phyloP scores from a whole-genome alignment of 2,329 filamentous ascomycete species.

The Aspergillus fijiensis region DNA sequence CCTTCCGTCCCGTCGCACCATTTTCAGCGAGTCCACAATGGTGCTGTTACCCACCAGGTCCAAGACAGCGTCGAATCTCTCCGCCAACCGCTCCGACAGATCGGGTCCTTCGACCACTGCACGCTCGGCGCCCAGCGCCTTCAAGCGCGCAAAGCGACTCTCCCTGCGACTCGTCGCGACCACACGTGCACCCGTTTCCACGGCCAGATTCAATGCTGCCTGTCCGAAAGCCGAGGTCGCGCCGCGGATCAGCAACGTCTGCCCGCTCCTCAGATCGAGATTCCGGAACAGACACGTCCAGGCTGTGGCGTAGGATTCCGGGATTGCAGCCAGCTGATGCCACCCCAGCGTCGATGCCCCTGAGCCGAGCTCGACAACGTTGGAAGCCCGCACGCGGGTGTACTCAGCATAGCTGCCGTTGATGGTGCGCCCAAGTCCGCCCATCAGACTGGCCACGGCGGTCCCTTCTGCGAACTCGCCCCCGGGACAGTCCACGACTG shows the following conservation, averaged over 20 bases:
- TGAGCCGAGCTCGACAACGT: conserved; percentile 25
- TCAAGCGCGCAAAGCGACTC: conserved; percentile 29
- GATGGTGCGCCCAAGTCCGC: conserved; percentile 43
- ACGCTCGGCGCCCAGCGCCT: conserved; percentile 29
- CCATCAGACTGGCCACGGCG: conserved; percentile 44
- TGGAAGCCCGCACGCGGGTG: conserved; percentile 33
- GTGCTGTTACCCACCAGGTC: conserved; percentile 44
- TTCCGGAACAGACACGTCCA: conserved; percentile 42
- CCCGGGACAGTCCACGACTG: conserved; percentile 37
- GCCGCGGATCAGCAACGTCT: conserved; percentile 43
- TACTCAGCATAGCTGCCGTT: conserved; percentile 45
- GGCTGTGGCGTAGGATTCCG: conserved; percentile 43
- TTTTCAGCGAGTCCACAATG: conserved; percentile 40
- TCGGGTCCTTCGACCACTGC: conserved; percentile 24
- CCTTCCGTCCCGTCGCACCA: conserved; percentile 36
- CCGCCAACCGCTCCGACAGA: not conserved
- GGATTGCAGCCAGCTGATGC: conserved; percentile 43
- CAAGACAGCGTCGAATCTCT: conserved; percentile 39
- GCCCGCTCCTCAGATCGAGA: conserved; percentile 35
- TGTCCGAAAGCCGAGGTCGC: conserved; percentile 44
- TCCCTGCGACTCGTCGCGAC: conserved; percentile 41
- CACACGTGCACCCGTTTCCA: conserved; percentile 38
- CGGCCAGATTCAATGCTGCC: conserved; percentile 42
- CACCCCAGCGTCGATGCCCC: conserved; percentile 28
- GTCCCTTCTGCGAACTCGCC: conserved; percentile 34